Percentiles rank a stretch among this genome's conserved stretches.
phyloP scores from a whole-genome alignment of 2,329 filamentous ascomycete species.

The Calonectria hawksworthii region DNA sequence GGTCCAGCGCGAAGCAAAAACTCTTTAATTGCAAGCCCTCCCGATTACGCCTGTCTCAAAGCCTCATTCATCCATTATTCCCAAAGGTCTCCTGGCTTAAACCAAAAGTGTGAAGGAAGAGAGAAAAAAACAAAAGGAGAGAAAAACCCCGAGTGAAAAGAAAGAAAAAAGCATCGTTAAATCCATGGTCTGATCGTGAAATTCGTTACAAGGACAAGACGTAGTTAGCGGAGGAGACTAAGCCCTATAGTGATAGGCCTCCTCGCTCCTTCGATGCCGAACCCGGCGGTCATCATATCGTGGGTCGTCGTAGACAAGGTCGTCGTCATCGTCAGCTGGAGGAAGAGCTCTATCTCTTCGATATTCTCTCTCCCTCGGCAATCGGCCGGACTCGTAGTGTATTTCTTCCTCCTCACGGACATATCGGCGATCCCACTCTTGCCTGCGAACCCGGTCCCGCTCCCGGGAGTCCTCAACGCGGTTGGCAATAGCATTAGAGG shows the following conservation, averaged over 20 bases:
- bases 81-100: not conserved
- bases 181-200: constrained; percentile 25
- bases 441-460: constrained; percentile 49
- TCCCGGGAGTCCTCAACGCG: constrained; percentile 56
- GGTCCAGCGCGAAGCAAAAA: not conserved
- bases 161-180: not conserved
- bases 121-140: not conserved
- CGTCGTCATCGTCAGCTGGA: constrained; percentile 45
- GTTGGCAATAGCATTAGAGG: constrained; percentile 65
- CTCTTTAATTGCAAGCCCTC: not conserved
- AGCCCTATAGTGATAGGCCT: constrained; percentile 40
- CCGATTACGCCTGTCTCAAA: constrained; percentile 5
- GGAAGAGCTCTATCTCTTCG: constrained; percentile 36
- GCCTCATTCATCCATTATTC: constrained; percentile 5
- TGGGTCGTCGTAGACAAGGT: constrained; percentile 48
- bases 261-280: constrained; percentile 42
- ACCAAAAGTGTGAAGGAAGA: not conserved
- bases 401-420: constrained; percentile 44
- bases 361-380: constrained; percentile 16
- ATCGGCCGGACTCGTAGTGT: constrained; percentile 30
- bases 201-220: constrained; percentile 24
- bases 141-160: not conserved
- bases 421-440: constrained; percentile 52
- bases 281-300: constrained; percentile 45
- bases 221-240: constrained; percentile 22